phyloP scores from a whole-genome alignment of 2,329 filamentous ascomycete genomes.

The Sporothrix schenckii region DNA sequence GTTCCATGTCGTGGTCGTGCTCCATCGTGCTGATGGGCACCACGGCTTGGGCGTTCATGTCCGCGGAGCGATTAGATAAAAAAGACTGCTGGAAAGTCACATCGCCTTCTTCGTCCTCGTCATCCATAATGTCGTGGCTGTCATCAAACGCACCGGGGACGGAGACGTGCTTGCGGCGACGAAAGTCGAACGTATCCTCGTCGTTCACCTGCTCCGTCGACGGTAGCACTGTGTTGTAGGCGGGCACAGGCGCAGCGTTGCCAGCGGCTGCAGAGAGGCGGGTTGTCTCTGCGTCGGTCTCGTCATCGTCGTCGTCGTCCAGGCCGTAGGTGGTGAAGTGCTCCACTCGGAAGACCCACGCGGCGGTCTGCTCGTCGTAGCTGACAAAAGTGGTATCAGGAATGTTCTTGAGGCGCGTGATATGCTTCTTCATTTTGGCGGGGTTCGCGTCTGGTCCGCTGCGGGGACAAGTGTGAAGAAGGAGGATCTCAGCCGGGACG shows the following conservation, averaged over 20 bases:
- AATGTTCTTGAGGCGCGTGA: constrained; percentile 78
- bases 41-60: constrained; percentile 65
- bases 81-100: constrained; percentile 68
- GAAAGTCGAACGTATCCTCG: constrained; percentile 63
- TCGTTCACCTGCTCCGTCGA: constrained; percentile 43
- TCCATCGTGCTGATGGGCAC: constrained; percentile 54
- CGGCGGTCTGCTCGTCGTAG: constrained; percentile 77
- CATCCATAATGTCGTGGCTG: constrained; percentile 58
- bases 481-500: constrained; percentile 81
- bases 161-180: constrained; percentile 48
- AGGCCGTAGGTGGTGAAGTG: constrained; percentile 96
- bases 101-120: constrained; percentile 59
- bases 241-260: constrained; percentile 37
- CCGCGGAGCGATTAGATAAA: constrained; percentile 90
- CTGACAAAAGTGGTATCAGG: constrained; percentile 77
- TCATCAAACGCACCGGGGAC: constrained; percentile 84
- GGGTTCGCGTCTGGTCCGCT: constrained; percentile 64
- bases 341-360: constrained; percentile 91
- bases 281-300: constrained; percentile 62
- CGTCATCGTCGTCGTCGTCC: constrained; percentile 77
- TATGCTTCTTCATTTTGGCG: constrained; percentile 62
- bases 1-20: constrained; percentile 69
- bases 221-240: constrained; percentile 40
- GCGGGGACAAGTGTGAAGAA: constrained; percentile 93
- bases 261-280: constrained; percentile 30